Evolutionary conservation across 306 rosid genomes (phyloP).

Genomic region (Mucuna pruriens): DNA sequence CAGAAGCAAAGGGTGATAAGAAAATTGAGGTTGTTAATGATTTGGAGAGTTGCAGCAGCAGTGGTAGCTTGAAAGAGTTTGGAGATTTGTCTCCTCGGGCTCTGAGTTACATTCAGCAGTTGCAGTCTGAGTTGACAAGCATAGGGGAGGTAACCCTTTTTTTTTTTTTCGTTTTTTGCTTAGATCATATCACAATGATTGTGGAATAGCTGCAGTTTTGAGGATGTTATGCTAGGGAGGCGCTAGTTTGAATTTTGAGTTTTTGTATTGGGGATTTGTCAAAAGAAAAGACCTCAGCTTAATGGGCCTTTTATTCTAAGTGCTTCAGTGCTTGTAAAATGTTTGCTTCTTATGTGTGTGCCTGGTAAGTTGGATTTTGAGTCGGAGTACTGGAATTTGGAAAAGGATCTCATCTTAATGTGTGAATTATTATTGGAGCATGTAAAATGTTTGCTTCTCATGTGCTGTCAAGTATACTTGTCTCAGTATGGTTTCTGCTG

Average conservation of each 20-base stretch:
- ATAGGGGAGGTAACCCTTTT: conserved; percentile 60
- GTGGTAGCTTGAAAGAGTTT: conserved; percentile 45
- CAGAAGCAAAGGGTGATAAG: conserved; percentile 22
- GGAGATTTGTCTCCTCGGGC: conserved; percentile 82
- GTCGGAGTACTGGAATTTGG: conserved; percentile 22
- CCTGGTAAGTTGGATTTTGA: not conserved
- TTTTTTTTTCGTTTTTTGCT: not conserved
- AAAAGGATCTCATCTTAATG: conserved; percentile 12
- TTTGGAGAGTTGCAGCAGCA: conserved; percentile 44
- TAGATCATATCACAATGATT: not conserved
- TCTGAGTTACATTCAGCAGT: conserved; percentile 66
- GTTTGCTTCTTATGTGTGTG: not conserved
- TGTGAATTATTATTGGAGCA: not conserved
- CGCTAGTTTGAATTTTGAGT: conserved; percentile 13
- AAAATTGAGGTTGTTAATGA: conserved; percentile 45
- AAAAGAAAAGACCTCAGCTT: not conserved
- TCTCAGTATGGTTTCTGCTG: not conserved
- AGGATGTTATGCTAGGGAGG: conserved; percentile 21
- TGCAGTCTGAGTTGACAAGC: conserved; percentile 70
- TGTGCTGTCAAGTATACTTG: not conserved
- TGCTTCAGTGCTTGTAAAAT: not conserved
- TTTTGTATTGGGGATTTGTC: not conserved
- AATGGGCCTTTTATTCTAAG: not conserved
- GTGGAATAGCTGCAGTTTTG: not conserved
- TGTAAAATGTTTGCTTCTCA: not conserved